Evolutionary conservation across 257 asterid species (phyloP).

Genomic region (Buddleja alternifolia): DNA sequence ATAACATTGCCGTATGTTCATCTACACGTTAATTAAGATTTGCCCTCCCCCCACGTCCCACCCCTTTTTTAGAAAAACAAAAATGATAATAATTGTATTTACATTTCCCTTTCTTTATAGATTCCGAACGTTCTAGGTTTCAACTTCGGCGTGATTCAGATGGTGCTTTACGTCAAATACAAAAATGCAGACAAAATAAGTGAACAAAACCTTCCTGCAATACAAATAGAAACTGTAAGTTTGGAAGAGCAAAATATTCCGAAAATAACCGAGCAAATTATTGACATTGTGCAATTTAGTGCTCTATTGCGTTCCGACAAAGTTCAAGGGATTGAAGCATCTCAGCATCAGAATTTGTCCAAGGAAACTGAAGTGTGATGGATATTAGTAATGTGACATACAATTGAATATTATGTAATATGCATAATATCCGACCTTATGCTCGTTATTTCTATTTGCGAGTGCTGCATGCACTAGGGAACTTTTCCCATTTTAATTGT

Average conservation of each 20-base stretch:
- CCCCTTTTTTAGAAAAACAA: too few species aligned
- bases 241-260: background rate
- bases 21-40: too few species aligned
- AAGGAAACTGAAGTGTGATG: conserved; percentile 14
- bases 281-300: conserved; percentile 46
- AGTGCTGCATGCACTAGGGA: too few species aligned
- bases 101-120: conserved; percentile 20
- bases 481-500: too few species aligned
- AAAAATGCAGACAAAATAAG: conserved; percentile 33
- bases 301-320: conserved; percentile 32
- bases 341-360: conserved; percentile 19
- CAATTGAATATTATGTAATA: too few species aligned
- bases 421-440: too few species aligned
- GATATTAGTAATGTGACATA: too few species aligned
- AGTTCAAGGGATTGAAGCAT: conserved; percentile 33
- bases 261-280: conserved; percentile 35
- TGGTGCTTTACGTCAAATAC: conserved; percentile 54
- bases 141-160: conserved; percentile 60
- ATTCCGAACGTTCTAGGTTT: conserved; percentile 75
- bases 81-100: too few species aligned
- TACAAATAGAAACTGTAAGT: conserved; percentile 26
- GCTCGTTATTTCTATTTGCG: too few species aligned
- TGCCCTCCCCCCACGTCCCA: too few species aligned
- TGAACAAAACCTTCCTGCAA: too few species aligned
- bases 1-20: conserved; percentile 56